Base-by-base conservation (phyloP, 1,139 yeast species). In the Candida neerlandica region DNA sequence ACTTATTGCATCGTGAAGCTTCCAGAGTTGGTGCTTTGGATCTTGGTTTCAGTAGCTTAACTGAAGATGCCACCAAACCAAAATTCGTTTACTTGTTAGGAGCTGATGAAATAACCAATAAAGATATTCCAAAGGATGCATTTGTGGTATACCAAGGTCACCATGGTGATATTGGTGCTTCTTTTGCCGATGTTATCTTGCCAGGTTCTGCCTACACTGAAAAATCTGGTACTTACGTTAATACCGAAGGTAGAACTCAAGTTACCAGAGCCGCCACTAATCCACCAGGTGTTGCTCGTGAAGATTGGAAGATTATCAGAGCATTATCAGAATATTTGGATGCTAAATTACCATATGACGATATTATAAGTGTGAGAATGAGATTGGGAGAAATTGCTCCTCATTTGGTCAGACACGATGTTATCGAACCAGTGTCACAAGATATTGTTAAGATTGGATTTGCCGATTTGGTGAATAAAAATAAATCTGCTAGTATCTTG, bases 161-260 rank as follows among this genome's bases (percentile, higher is more conserved):
- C 69, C 96, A 89, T 70, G 96, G 96, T 73, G 96, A 89, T 60
- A 69, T 81, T 37, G 96, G 96, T 60, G 96, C 96, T 30, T 86
- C 94, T 16, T 81, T 83, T 60, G 96, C 96, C 44, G 96, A 89
- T 66, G 96, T 89, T 41, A 81, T 89, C 53, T 80, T 89, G 58
- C 96, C 96, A 50, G 94, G 94, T 48, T 80, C 94, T 37, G 96
- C 96, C 41, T 89, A 86, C 79, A 89, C 96, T 41, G 96, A 89
- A 69, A 89, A 89, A 73, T 73, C 86, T 32, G 94, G 88, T 54
- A 89, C 96, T n/a, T 89, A 82, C 68, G 92, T 89, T 55, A 89
- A 89, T 72, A 89, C 96, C 43, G 96, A 89, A 72, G 96, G 96
- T 58, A 85, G 96, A 67, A 82, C 91, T 11, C 96, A 89, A 75